A percentile compares a stretch with the other conserved stretches of the same genome.
Conservation (phyloP, 2,329 filamentous ascomycete species). For the Helotiales sp. region DNA sequence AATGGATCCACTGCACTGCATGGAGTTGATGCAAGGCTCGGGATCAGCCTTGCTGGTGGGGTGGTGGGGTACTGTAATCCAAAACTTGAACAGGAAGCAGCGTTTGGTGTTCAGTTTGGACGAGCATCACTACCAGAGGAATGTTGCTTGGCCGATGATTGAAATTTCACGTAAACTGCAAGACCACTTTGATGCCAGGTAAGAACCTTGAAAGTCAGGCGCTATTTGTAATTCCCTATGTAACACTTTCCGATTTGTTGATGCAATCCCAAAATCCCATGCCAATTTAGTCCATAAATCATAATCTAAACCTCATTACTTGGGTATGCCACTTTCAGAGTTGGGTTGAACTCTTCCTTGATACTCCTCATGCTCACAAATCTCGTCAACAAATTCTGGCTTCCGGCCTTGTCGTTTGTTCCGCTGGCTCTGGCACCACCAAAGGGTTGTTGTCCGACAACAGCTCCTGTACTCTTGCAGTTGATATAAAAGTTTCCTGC, state of each 20-base stretch:
- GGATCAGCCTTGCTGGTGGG: conserved; percentile 2
- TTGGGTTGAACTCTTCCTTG: conserved; percentile 76
- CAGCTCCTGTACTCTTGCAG: conserved; percentile 77
- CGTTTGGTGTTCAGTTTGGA: neutral
- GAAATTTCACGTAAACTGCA: too few species aligned
- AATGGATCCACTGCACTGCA: neutral
- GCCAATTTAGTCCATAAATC: neutral
- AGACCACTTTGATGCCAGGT: too few species aligned
- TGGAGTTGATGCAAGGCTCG: conserved; percentile 1
- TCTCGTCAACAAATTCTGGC: conserved; percentile 64
- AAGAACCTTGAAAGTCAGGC: too few species aligned
- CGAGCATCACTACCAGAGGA: neutral
- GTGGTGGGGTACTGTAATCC: neutral
- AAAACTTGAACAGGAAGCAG: neutral
- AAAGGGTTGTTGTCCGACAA: conserved; percentile 76
- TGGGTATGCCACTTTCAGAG: conserved; percentile 68
- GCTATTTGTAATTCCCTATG: neutral
- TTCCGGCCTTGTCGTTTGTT: conserved; percentile 77
- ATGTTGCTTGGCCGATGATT: too few species aligned
- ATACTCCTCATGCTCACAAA: conserved; percentile 71
- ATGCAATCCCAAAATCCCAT: neutral
- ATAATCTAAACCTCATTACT: conserved; percentile 62
- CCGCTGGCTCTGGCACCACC: conserved; percentile 71
- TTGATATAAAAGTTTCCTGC: conserved; percentile 89
- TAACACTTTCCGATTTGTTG: neutral